Base-by-base conservation (phyloP, 371 early-diverging fungal species). In the Mucor lusitanicus region DNA sequence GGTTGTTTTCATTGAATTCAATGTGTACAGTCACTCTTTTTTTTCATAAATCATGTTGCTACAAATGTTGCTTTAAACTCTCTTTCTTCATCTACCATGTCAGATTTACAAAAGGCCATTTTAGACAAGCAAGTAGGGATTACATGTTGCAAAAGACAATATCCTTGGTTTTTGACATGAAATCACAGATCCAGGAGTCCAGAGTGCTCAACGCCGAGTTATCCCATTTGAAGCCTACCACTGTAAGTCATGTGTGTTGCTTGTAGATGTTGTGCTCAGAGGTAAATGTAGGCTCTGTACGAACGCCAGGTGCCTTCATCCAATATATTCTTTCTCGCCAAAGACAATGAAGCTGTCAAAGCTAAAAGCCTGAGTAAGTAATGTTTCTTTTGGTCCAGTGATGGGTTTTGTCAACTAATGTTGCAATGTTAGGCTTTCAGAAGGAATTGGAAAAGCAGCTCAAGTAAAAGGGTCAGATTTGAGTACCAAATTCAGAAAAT, bases 281-380 rank as follows among this genome's bases (percentile, higher is more conserved):
- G 8, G 23, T 48, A 42, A 2, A 15, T 32, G 17, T 33, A 72
- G 72, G 15, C 30, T 5, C 37, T 73, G 0, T 73, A 73, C 67
- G 74, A 73, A 33, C 67, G 74, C 27, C 74, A 70, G 28, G 74
- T 73, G 13, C 74, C 74, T 27, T 73, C 74, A 15, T 73, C 74
- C 7, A 73, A 73, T 13, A 39, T 73, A n/a, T 73, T 73, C 32
- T 73, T 73, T 25, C 58, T 73, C 7, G 74, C 70, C 11, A 48
- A 61, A 21, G 59, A 73, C 40, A 73, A 73, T 40, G 63, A 67
- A 12, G 53, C 27, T 15, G 74, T 73, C 3, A 63, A 69, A 32
- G 21, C 55, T 2, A 67, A 63, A 37, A 62, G 68, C 59, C 3
- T 25, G 40, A 50, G 73, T 69, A 73, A 56, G n/a, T n/a, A n/a